Conservation (phyloP, 768 basidiomycete species). For the Leccinellum rugosiceps region DNA sequence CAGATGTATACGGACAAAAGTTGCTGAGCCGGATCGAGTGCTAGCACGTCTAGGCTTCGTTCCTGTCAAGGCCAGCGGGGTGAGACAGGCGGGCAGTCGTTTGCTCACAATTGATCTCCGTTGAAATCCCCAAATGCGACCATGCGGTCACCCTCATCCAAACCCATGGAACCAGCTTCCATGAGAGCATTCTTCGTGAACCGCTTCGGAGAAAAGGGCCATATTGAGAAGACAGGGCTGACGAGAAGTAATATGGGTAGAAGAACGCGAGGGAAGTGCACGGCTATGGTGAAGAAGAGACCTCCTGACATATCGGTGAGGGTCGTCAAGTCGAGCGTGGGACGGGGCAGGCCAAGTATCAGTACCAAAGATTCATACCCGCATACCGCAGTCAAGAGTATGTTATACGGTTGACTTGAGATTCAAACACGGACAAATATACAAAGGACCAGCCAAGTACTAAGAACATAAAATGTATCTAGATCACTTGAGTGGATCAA, state of each 20-base stretch:
- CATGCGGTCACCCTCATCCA: slow-evolving; percentile 68
- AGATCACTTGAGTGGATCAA: slow-evolving; percentile 56
- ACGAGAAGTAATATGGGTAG: slow-evolving; percentile 16
- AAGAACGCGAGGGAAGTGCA: slow-evolving; percentile 2
- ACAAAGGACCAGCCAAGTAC: background rate
- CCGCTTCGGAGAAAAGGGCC: slow-evolving; percentile 88
- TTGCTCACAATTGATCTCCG: slow-evolving; percentile 87
- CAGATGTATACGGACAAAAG: slow-evolving; percentile 77
- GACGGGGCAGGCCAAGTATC: background rate
- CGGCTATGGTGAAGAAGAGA: background rate
- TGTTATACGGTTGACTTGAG: background rate
- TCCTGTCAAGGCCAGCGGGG: background rate
- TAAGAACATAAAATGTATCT: background rate
- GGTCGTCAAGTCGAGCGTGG: background rate
- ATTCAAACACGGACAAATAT: slow-evolving; percentile 28
- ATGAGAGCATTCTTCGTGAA: slow-evolving; percentile 81
- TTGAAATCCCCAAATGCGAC: slow-evolving; percentile 95
- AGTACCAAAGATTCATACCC: slow-evolving; percentile 5
- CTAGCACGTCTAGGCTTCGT: slow-evolving; percentile 73
- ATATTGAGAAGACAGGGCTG: slow-evolving; percentile 39
- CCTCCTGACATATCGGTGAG: slow-evolving; percentile 10
- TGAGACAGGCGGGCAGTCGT: background rate
- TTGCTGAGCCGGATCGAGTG: slow-evolving; percentile 72
- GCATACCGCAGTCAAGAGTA: background rate
- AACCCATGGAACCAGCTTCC: slow-evolving; percentile 74